Percentiles rank a stretch among this genome's conserved stretches.
Conservation (phyloP, 139 green algal species). For the Zygnema cylindricum region DNA sequence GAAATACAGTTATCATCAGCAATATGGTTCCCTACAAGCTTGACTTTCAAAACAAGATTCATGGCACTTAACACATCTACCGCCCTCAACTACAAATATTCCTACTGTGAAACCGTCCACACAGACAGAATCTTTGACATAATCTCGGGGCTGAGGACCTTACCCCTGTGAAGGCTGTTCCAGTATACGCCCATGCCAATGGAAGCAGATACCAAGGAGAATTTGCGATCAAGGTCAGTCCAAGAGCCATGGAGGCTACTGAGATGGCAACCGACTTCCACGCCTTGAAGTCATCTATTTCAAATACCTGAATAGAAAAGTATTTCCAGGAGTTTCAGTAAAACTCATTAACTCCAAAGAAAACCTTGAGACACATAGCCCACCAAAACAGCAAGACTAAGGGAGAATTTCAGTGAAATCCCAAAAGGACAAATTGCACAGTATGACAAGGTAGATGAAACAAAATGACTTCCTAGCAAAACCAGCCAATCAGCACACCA, state of each 20-base stretch:
- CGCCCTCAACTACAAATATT: too few species aligned
- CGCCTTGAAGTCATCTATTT: slow-evolving; percentile 58
- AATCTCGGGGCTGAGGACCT: too few species aligned
- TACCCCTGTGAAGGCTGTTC: slow-evolving; percentile 88
- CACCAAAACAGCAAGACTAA: neutral
- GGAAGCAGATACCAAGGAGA: slow-evolving; percentile 91
- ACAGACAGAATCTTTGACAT: too few species aligned
- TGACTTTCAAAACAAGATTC: too few species aligned
- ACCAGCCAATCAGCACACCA: too few species aligned
- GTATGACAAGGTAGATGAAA: neutral
- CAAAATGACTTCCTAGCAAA: too few species aligned
- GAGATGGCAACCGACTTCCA: slow-evolving; percentile 45
- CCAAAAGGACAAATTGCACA: neutral
- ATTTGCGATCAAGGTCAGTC: slow-evolving; percentile 70
- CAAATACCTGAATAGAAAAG: slow-evolving; percentile 58
- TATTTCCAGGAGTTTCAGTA: too few species aligned
- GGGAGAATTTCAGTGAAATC: neutral
- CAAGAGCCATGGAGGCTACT: slow-evolving; percentile 30
- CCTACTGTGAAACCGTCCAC: too few species aligned
- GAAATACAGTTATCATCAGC: too few species aligned
- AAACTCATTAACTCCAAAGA: too few species aligned
- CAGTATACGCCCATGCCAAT: slow-evolving; percentile 85
- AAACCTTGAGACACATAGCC: neutral
- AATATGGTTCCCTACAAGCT: too few species aligned
- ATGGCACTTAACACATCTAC: too few species aligned